Base-by-base conservation (phyloP, 345 rosid species). In the Excoecaria cochinchinensis region DNA sequence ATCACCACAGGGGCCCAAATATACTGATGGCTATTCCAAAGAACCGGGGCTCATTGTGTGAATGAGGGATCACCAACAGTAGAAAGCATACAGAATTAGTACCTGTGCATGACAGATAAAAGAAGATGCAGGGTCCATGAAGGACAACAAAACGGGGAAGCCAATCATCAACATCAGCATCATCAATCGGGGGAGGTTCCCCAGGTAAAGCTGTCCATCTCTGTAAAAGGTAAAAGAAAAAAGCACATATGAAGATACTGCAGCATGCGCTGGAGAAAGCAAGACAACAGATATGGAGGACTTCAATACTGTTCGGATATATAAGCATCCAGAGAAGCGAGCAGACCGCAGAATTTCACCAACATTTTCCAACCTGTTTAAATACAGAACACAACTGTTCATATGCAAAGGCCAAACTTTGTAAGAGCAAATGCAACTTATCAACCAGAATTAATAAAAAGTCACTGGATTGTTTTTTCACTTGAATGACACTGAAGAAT, bases 191-290 rank as follows among this genome's bases (percentile, higher is more conserved):
- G 24, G 94, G 91, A 74, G 93, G 96, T 80, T 95, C 99, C 78
- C 98, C 99, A 0, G 97, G 99, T 38, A 95, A 86, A 71, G 99
- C 96, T 74, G 89, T 84, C 98, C 99, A 95, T 79, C 99, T 90
- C 99, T 95, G 76, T 55, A 42, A 67, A 72, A n/a, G 58, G 40
- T 70, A 60, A 58, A 13, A 0, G 22, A 44, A 40, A 21, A 70
- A 25, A 64, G 52, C 46, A 14, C 13, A 64, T 57, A 71, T 16
- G 74, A 74, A 70, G 72, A 51, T 57, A 69, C 15, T 44, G 68
- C 78, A 64, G 67, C 58, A 75, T 75, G 59, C 70, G 71, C 2
- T 53, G 47, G 79, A 64, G n/a, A 38, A 75, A 74, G 65, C 42
- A 50, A 21, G n/a, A 61, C 0, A 0, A 21, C 31, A 44, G 42